phyloP scores from a whole-genome alignment of 805 yeast genomes.

The Ogataea polymorpha region DNA sequence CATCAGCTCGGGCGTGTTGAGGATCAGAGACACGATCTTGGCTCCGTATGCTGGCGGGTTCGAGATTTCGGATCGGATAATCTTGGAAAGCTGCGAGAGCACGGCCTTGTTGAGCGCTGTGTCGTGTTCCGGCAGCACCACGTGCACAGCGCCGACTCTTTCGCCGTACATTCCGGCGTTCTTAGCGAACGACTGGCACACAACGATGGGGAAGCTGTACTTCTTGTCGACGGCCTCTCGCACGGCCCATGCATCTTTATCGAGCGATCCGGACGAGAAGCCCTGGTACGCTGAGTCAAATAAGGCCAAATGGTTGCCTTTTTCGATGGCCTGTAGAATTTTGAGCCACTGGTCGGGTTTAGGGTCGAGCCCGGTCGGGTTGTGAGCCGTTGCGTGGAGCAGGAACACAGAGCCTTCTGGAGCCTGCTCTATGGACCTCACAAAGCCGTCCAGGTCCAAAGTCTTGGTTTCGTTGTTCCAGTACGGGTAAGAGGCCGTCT shows the following conservation, averaged over 20 bases:
- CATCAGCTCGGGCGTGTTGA: slow-evolving; percentile 63
- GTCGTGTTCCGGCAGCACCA: slow-evolving; percentile 50
- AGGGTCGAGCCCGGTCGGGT: slow-evolving; percentile 97
- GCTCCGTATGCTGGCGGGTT: slow-evolving; percentile 97
- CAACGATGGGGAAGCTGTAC: slow-evolving; percentile 55
- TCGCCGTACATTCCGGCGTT: slow-evolving; percentile 98
- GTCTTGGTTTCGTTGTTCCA: slow-evolving; percentile 74
- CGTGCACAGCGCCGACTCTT: slow-evolving; percentile 90
- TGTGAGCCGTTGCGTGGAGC: slow-evolving; percentile 95
- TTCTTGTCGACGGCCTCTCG: slow-evolving; percentile 55
- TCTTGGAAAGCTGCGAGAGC: slow-evolving; percentile 68
- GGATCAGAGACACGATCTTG: slow-evolving; percentile 75
- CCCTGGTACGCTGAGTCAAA: slow-evolving; percentile 98
- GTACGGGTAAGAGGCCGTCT: slow-evolving; percentile 74
- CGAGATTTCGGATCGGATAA: slow-evolving; percentile 82
- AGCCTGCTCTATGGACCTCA: slow-evolving; percentile 61
- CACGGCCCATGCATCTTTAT: slow-evolving; percentile 80
- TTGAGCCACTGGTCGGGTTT: slow-evolving; percentile 73
- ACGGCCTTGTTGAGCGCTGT: slow-evolving; percentile 52
- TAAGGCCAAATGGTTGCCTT: slow-evolving; percentile 67
- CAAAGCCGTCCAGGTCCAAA: slow-evolving; percentile 67
- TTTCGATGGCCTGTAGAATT: slow-evolving; percentile 60
- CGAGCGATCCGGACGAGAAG: slow-evolving; percentile 85
- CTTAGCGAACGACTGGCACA: slow-evolving; percentile 96
- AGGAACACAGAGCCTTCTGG: slow-evolving; percentile 75